Evolutionary conservation across 768 basidiomycete species (phyloP), one percentile per base, ranked within the genome.

Genomic region (Lentinula edodes): DNA sequence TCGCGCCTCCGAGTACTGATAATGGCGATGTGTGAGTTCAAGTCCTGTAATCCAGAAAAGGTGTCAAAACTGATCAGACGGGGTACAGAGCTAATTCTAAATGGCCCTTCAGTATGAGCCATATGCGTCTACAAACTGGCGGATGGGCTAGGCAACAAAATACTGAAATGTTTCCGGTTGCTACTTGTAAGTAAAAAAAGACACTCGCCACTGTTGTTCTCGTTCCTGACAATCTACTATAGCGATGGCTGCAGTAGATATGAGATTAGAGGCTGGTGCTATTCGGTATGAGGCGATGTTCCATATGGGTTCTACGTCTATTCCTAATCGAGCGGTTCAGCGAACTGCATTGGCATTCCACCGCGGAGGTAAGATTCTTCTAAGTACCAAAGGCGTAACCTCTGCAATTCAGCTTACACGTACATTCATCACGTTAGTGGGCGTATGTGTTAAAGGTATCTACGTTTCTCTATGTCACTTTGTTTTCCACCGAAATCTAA

Each of bases 131-230:
- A 6, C 79, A 80, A 57, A 75, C 77, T 4, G 87, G 86, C n/a
- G 87, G 87, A 1, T 88, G 86, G 85, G 82, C 86, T 34, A 77
- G 85, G 51, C 78, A 85, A 66, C 80, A 87, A 68, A 88, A 84
- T 63, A 62, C 77, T 4, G 61, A 72, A 0, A 62, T 69, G 6
- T 71, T 82, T 74, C 74, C 80, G 2, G 61, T 80, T 12, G 78
- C 80, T 6, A 72, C 69, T 6, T 68, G 68, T 72, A n/a, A 48
- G 70, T 52, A 8, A 8, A 28, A 8, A 8, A 28, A 18, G 6
- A 16, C 16, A 18, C 41, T 45, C 45, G 36, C 53, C 35, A 23
- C 18, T 38, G 20, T 6, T 45, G 32, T 23, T 6, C 7, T 6
- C 7, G 38, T 34, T 2, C 3, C 10, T 58, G 23, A 43, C 6